Evolutionary conservation across 2,329 filamentous ascomycete species (phyloP), one percentile per base, ranked within the genome.

Genomic region (Alternaria conjuncta): DNA sequence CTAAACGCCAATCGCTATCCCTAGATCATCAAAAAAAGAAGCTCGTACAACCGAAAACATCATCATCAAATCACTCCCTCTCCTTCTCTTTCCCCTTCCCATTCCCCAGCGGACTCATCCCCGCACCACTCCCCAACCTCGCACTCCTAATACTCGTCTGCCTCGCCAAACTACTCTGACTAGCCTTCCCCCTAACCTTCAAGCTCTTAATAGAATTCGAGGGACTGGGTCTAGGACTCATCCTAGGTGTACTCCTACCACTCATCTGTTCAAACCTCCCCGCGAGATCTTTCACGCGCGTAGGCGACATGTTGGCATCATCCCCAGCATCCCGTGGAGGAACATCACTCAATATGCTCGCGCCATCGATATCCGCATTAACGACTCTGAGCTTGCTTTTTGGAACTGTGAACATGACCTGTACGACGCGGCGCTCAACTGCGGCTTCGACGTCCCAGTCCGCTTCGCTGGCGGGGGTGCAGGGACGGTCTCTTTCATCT

Each of bases 361-460:
- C 69, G 1, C 72, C 66, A 32, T 79, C 77, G 0, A 75, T 59
- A 59, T 80, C 78, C 3, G 78, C 78, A 15, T 98, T 98, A 20
- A 97, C 95, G n/a, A 98, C 94, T 25, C 95, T 84, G 66, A 98
- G 81, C 71, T 89, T 88, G 79, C 95, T 91, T 78, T 91, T 93
- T 3, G 96, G 95, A 64, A 97, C 93, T 0, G 95, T 97, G 79
- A 97, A 98, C 88, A 97, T 96, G 75, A 86, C 81, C 59, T 84
- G 84, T n/a, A 86, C 83, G 5, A 84, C 82, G 6, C 84, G 71
- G 21, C 80, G 76, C 55, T 81, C 79, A 2, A 81, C 83, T 5
- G 83, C 84, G 12, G 80, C 79, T 67, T 86, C 84, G 1, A 86
- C 82, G 56, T 86, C 83, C 84, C 84, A 86, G 50, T 85, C 84